Conservation (phyloP, 2,329 filamentous ascomycete genomes). For the Exutisphaerella laricina region DNA sequence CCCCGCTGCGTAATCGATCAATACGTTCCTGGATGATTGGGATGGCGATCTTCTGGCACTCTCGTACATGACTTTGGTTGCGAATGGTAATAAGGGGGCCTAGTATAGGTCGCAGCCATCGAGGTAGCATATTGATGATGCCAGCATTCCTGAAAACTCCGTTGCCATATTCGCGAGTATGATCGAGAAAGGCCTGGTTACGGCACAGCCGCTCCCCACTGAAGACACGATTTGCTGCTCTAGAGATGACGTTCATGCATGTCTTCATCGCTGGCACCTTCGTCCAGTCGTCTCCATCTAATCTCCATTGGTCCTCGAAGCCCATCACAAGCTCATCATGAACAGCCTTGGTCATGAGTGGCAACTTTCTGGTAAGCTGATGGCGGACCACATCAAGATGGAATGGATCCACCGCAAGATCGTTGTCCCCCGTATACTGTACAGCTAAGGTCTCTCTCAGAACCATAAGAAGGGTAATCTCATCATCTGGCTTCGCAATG, state of each 20-base stretch:
- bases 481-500: constrained; percentile 15
- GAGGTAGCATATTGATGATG: constrained; percentile 17
- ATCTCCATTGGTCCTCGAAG: constrained; percentile 15
- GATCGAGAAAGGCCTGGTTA: constrained; percentile 16
- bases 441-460: constrained; percentile 13
- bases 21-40: constrained; percentile 18
- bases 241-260: constrained; percentile 22
- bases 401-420: constrained; percentile 8
- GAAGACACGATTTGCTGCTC: constrained; percentile 23
- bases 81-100: constrained; percentile 12
- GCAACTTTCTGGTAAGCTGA: constrained; percentile 23
- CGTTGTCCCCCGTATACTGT: constrained; percentile 14
- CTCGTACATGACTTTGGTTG: constrained; percentile 10
- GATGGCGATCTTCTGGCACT: constrained; percentile 11
- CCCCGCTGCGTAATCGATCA: constrained; percentile 6
- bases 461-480: constrained; percentile 14
- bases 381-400: constrained; percentile 20
- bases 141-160: constrained; percentile 18
- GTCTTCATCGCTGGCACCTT: constrained; percentile 17
- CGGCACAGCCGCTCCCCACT: constrained; percentile 20
- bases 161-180: constrained; percentile 17
- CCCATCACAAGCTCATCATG: constrained; percentile 19
- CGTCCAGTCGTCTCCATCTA: constrained; percentile 5
- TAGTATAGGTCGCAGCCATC: constrained; percentile 13
- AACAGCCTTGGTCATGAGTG: constrained; percentile 18